Percentiles rank a stretch among this genome's conserved stretches.
Conservation (phyloP, 1,284 basidiomycete species). For the Fomitopsis betulina region DNA sequence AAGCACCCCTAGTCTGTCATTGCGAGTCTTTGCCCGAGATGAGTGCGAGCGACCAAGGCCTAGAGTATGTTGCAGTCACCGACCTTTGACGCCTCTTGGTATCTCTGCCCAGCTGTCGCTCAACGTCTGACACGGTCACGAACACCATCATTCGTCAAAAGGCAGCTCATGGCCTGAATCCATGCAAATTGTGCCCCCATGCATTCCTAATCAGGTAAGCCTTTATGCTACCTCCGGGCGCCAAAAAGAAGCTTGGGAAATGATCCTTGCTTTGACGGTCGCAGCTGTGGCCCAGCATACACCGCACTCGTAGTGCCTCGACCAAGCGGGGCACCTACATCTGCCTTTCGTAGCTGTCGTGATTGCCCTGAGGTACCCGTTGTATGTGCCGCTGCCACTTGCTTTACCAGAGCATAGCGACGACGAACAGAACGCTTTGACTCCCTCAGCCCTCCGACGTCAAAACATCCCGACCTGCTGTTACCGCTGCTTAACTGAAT, state of each 20-base stretch:
- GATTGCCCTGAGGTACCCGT: too few species aligned
- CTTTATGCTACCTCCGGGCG: neutral
- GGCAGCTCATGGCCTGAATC: neutral
- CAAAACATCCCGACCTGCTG: neutral
- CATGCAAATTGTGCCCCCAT: neutral
- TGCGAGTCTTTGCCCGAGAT: too few species aligned
- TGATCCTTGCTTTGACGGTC: slow-evolving; percentile 1
- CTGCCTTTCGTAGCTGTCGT: too few species aligned
- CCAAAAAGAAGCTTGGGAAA: neutral
- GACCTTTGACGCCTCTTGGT: too few species aligned
- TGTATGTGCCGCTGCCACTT: neutral
- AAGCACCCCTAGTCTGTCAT: too few species aligned
- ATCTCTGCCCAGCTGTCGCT: too few species aligned
- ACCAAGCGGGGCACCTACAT: too few species aligned
- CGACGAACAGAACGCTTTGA: neutral
- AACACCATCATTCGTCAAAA: neutral
- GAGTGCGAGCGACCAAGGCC: too few species aligned
- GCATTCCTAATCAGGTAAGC: neutral
- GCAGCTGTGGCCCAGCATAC: neutral
- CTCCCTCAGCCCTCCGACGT: neutral
- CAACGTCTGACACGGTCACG: too few species aligned
- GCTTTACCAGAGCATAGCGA: neutral
- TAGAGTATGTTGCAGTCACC: too few species aligned
- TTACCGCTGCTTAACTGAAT: neutral
- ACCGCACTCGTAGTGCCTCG: too few species aligned